Percentiles rank a stretch among this genome's conserved stretches.
Evolutionary conservation across 441 rosid genomes (phyloP).

Genomic region (Syzygium malaccense): DNA sequence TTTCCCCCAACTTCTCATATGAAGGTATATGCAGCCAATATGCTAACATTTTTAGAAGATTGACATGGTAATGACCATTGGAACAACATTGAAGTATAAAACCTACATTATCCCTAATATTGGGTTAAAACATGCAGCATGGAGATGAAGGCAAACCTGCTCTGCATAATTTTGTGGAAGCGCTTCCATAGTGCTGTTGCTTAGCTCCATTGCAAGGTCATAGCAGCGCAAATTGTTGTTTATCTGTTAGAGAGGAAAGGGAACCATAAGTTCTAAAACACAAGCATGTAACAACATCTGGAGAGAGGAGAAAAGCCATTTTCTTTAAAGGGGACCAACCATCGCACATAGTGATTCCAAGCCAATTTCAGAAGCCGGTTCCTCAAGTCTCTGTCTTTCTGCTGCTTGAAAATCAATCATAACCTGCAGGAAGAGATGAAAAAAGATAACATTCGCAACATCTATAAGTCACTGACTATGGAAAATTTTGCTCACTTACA

Average conservation of each 20-base stretch:
- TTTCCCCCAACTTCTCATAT: neutral
- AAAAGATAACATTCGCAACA: conserved; percentile 7
- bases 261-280: neutral
- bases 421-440: conserved; percentile 44
- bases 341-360: conserved; percentile 96
- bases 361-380: conserved; percentile 93
- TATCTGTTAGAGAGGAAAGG: conserved; percentile 39
- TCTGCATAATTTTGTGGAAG: conserved; percentile 95
- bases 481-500: neutral
- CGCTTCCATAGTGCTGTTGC: conserved; percentile 87
- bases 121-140: neutral
- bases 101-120: neutral
- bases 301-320: conserved; percentile 3
- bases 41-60: neutral
- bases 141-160: conserved; percentile 45
- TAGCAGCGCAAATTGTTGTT: conserved; percentile 98
- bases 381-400: conserved; percentile 80
- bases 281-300: neutral
- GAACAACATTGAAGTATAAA: neutral
- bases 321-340: conserved; percentile 40
- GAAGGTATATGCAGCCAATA: neutral
- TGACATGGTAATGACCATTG: neutral
- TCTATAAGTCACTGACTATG: neutral
- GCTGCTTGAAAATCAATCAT: conserved; percentile 99
- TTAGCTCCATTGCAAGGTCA: conserved; percentile 97